A percentile compares a stretch with the other conserved stretches of the same genome.
phyloP scores from a whole-genome alignment of 495 filamentous ascomycete genomes.

The Daldinia caldariorum region DNA sequence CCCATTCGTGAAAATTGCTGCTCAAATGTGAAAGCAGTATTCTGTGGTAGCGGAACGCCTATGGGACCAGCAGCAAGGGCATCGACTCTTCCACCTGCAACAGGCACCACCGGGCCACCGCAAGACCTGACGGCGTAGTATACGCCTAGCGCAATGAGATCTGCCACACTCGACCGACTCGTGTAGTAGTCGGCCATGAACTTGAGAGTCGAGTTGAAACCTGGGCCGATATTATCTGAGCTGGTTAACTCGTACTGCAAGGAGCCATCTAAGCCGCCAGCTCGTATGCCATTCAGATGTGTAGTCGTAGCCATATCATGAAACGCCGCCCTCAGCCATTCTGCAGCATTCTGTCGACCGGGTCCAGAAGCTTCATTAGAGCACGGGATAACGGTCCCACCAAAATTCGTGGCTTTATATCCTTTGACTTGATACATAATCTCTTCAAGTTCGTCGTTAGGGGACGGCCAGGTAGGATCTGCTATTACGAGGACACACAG shows the following conservation, averaged over 20 bases:
- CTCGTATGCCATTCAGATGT: conserved; percentile 48
- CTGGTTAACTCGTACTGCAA: conserved; percentile 66
- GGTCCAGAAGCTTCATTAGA: conserved; percentile 63
- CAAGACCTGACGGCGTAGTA: conserved; percentile 67
- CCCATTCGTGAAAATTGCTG: conserved; percentile 68
- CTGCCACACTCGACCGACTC: conserved; percentile 60
- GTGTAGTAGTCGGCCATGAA: conserved; percentile 65
- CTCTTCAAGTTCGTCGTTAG: conserved; percentile 70
- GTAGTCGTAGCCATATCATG: conserved; percentile 69
- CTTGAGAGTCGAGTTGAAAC: conserved; percentile 65
- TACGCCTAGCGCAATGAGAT: conserved; percentile 68
- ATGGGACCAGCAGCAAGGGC: conserved; percentile 59
- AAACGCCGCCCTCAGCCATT: conserved; percentile 70
- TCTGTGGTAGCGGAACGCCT: conserved; percentile 69
- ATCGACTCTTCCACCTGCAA: conserved; percentile 65
- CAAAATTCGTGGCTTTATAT: conserved; percentile 63
- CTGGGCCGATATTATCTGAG: conserved; percentile 68
- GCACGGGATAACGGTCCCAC: conserved; percentile 66
- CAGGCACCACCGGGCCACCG: conserved; percentile 65
- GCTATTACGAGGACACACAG: conserved; percentile 40
- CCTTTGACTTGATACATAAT: conserved; percentile 68
- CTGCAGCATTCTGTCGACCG: conserved; percentile 65
- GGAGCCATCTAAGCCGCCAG: conserved; percentile 69
- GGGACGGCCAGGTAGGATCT: conserved; percentile 68
- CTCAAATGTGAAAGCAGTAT: conserved; percentile 60